A percentile compares a stretch with the other conserved stretches of the same genome.
phyloP scores from a whole-genome alignment of 1,284 basidiomycete species.

The Quambalaria eucalypti region DNA sequence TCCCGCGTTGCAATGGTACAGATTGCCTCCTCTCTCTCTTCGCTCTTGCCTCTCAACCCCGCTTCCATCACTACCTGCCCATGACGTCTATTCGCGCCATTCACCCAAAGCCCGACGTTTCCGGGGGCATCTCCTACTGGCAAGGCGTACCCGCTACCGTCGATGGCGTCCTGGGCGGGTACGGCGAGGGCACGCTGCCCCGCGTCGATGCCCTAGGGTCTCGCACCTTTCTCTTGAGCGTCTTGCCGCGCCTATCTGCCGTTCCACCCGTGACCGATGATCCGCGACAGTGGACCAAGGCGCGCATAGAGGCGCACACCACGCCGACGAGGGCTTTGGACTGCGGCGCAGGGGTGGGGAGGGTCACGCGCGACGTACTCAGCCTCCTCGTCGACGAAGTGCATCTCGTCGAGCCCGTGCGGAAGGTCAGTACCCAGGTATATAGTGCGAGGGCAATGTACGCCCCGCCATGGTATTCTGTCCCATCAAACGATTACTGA shows the following conservation, averaged over 20 bases:
- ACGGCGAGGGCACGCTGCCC: conserved; percentile 36
- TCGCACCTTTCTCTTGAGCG: conserved; percentile 34
- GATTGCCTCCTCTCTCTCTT: too few relatives aligned
- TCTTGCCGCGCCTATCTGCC: conserved; percentile 33
- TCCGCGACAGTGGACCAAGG: conserved; percentile 23
- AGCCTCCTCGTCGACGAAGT: conserved; percentile 42
- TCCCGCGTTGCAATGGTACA: too few relatives aligned
- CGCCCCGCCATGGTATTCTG: too few relatives aligned
- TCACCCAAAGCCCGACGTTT: conserved; percentile 39
- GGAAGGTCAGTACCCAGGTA: conserved; percentile 14
- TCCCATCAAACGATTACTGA: too few relatives aligned
- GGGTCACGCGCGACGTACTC: conserved; percentile 39
- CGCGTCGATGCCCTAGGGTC: conserved; percentile 43
- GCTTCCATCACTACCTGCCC: too few relatives aligned
- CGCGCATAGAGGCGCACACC: conserved; percentile 19
- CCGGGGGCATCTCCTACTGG: conserved; percentile 42
- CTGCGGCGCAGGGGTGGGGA: conserved; percentile 42
- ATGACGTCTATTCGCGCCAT: conserved; percentile 6
- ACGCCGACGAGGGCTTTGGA: conserved; percentile 38
- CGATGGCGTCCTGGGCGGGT: conserved; percentile 42
- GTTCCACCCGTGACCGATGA: conserved; percentile 30
- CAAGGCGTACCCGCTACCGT: conserved; percentile 41
- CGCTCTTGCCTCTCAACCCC: too few relatives aligned
- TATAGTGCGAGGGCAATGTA: too few relatives aligned
- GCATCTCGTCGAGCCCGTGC: conserved; percentile 43